Percentiles rank a stretch among this genome's conserved stretches.
phyloP scores from a whole-genome alignment of 257 asterid genomes.

The Forsythia suspensa region DNA sequence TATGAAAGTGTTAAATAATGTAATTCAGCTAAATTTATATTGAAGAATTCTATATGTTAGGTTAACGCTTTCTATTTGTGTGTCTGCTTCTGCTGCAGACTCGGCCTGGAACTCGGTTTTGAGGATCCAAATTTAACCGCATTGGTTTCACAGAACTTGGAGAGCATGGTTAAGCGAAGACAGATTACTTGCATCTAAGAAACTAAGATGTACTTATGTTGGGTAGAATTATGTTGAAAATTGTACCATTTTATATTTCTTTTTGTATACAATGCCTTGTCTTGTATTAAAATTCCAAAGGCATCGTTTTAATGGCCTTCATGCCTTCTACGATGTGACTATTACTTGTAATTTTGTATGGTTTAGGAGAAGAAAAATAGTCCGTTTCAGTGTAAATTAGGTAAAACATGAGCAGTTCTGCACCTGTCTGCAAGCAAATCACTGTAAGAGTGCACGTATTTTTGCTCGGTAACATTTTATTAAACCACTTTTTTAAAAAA shows the following conservation, averaged over 20 bases:
- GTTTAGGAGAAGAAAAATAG: background rate
- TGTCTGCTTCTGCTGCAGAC: conserved; percentile 44
- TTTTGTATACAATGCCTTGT: background rate
- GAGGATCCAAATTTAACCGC: conserved; percentile 89
- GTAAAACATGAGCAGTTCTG: background rate
- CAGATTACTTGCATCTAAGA: conserved; percentile 63
- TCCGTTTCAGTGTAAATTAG: background rate
- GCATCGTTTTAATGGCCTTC: background rate
- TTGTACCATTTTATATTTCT: background rate
- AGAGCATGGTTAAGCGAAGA: conserved; percentile 66
- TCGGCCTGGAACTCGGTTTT: conserved; percentile 75
- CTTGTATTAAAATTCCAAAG: background rate
- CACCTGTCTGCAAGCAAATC: background rate
- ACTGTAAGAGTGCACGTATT: background rate
- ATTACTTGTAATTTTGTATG: background rate
- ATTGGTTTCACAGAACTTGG: conserved; percentile 72
- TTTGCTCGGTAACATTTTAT: background rate
- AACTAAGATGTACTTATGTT: background rate
- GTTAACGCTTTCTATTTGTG: background rate
- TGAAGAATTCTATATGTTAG: background rate
- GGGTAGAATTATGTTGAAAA: background rate
- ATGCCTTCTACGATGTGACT: background rate
- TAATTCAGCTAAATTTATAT: background rate
- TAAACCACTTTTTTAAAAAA: too few species aligned
- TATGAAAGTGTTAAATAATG: background rate